Evolutionary conservation across 2,329 filamentous ascomycete species (phyloP), one percentile per base, ranked within the genome.

Genomic region (Exophiala viscosa): DNA sequence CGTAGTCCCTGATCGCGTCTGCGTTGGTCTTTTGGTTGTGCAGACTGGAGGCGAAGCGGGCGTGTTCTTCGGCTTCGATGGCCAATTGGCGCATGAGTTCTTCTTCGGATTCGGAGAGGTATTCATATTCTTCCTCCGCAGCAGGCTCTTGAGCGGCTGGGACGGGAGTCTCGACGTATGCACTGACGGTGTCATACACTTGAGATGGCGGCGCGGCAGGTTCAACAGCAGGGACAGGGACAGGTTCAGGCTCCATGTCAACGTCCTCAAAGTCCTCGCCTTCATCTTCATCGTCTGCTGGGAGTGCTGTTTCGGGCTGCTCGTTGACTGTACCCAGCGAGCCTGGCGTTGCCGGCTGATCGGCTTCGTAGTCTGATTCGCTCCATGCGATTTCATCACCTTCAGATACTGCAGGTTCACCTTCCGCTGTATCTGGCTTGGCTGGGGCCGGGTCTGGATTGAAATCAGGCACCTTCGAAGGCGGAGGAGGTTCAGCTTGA

Each of bases 31-130:
- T 55, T 59, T 87, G 88, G 47, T 62, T 60, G 69, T 95, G 96
- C 9, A 99, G 78, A 42, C 87, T 84, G 59, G 88, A 91, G 1
- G 91, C 90, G 66, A 99, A 99, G 5, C 92, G 85, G 3, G 88
- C 90, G 65, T 99, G 92, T 64, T 96, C 93, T 71, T 96, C 89
- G 1, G 88, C 89, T 76, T 99, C 95, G 20, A 86, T 83, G 0
- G 90, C 91, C 62, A 99, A 83, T 61, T 92, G 90, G 5, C 82
- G 83, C 50, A 97, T 80, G 5, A 99, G 78, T 62, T 96, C 90
- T 66, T 91, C 91, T 69, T 96, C 93, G 0, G 90, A 87, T 59
- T 97, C 92, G 32, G 88, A 93, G 62, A 86, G 82, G 45, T 85
- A 82, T 38, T 76, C 75, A 31, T 80, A 52, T 41, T 60, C 56